Evolutionary conservation across 2,329 filamentous ascomycete genomes (phyloP), one percentile per base, ranked within the genome.

Genomic region (Penicillium concentricum): DNA sequence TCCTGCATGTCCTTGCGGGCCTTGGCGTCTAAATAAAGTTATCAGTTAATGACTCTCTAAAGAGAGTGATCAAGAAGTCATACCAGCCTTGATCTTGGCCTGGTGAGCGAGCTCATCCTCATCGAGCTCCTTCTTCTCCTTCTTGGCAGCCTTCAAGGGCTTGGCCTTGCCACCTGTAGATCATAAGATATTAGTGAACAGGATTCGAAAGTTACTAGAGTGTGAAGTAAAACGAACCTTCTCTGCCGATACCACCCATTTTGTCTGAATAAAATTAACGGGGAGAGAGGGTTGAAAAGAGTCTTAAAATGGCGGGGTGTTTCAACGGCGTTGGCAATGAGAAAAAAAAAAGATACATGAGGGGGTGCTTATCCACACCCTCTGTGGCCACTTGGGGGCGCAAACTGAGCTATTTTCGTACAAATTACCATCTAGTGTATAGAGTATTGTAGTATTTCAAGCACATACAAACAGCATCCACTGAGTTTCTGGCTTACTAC

Each of bases 81-180:
- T 81, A 96, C 92, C 91, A 57, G 90, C 90, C 68, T 82, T 86
- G 81, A 92, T 88, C 87, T 92, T 96, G 75, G 89, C 86, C 71
- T 86, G 87, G 83, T 83, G 92, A 6, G 91, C 91, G 73, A 87
- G 77, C 64, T 96, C 92, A 43, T 96, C 91, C 0, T 96, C 92
- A 73, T 96, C 92, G 57, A 92, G 76, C 2, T 96, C 92, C 77
- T 88, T 89, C 72, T 83, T 81, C 52, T 84, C 82, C 84, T 93
- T 95, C 87, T 96, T 97, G 60, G 91, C 82, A 66, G 88, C 84
- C 87, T 96, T 97, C 78, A 91, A 81, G 67, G 89, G 89, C 84
- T 92, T 91, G 67, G 80, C 85, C 82, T 92, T 92, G 82, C 89
- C 89, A 75, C 88, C 89, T 92, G 61, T 56, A 51, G 22, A 48